Evolutionary conservation across 2,329 filamentous ascomycete genomes (phyloP).

Genomic region (Fusarium compactum): DNA sequence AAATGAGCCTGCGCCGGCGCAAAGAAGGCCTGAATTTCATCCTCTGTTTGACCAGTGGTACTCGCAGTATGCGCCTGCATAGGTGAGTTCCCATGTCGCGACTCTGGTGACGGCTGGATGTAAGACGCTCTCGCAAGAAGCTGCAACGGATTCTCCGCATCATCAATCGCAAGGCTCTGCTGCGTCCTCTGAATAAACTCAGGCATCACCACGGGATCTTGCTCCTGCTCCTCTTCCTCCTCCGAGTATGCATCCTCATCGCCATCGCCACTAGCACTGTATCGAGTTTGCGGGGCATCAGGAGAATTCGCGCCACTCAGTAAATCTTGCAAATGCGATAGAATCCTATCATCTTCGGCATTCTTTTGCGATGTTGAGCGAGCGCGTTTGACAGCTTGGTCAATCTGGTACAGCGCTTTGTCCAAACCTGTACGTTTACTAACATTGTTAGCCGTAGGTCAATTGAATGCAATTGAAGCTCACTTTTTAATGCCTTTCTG

Average conservation of each 20-base stretch:
- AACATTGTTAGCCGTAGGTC: conserved; percentile 12
- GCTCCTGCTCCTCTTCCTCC: conserved; percentile 50
- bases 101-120: conserved; percentile 65
- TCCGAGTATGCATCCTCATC: conserved; percentile 52
- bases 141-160: conserved; percentile 81
- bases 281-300: conserved; percentile 35
- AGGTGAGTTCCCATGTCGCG: conserved; percentile 47
- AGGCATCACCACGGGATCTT: conserved; percentile 42
- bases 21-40: conserved; percentile 74
- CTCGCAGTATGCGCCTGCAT: conserved; percentile 41
- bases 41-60: conserved; percentile 47
- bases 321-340: conserved; percentile 58
- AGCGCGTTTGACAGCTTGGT: conserved; percentile 73
- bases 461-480: conserved; percentile 37
- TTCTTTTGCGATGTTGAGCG: conserved; percentile 57
- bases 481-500: conserved; percentile 84
- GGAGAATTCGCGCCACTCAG: conserved; percentile 50
- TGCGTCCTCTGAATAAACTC: conserved; percentile 52
- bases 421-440: conserved; percentile 81
- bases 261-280: conserved; percentile 26
- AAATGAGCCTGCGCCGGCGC: conserved; percentile 71
- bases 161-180: conserved; percentile 72
- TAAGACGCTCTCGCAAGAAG: conserved; percentile 79
- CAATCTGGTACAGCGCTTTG: conserved; percentile 79
- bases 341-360: conserved; percentile 60